Percentiles rank a stretch among this genome's conserved stretches.
Conservation (phyloP, 257 asterid species). For the Penstemon newberryi region DNA sequence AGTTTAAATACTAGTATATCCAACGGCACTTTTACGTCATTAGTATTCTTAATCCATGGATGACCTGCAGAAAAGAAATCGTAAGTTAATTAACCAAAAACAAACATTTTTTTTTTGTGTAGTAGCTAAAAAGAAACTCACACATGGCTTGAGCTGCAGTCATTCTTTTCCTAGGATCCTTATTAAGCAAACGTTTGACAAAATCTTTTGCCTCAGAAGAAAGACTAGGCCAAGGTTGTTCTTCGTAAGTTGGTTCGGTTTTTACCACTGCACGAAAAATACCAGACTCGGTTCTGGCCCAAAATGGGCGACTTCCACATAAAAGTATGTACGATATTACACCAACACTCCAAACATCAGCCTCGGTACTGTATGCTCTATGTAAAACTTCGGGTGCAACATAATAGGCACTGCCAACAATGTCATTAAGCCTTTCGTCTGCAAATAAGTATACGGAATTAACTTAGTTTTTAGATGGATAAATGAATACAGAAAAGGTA, state of each 20-base stretch:
- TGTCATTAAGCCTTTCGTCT: constrained; percentile 93
- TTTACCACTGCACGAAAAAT: constrained; percentile 86
- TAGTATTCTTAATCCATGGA: constrained; percentile 75
- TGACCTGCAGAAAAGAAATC: constrained; percentile 64
- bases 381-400: constrained; percentile 98
- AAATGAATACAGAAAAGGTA: neutral
- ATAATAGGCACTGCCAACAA: constrained; percentile 95
- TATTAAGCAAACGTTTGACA: constrained; percentile 68
- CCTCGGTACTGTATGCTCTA: constrained; percentile 86
- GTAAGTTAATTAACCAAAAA: constrained; percentile 12
- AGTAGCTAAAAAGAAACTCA: constrained; percentile 37
- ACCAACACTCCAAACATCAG: constrained; percentile 96
- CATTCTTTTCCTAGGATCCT: constrained; percentile 95
- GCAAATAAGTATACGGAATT: constrained; percentile 26
- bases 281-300: constrained; percentile 97
- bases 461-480: neutral
- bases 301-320: constrained; percentile 92
- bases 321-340: constrained; percentile 80
- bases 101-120: neutral
- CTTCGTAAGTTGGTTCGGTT: constrained; percentile 86
- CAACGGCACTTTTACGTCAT: constrained; percentile 62
- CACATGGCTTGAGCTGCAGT: constrained; percentile 94
- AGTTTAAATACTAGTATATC: constrained; percentile 78
- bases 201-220: constrained; percentile 85
- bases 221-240: constrained; percentile 85